Evolutionary conservation across 306 rosid genomes (phyloP).

Genomic region (Cucumis melo): DNA sequence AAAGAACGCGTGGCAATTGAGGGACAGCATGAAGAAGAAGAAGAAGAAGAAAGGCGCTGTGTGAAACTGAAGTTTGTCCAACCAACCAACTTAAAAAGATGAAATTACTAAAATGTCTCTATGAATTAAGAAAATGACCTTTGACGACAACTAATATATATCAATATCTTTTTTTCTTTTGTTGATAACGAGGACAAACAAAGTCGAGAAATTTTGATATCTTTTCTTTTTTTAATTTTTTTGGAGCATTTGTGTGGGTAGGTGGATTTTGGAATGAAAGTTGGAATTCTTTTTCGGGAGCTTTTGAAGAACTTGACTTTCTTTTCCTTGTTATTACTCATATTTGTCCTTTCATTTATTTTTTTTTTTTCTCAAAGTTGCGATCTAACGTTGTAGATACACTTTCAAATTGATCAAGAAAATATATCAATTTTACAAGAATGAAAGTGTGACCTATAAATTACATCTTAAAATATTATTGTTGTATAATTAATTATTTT

Average conservation of each 20-base stretch:
- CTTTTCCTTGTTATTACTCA: too few relatives aligned
- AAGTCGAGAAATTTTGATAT: not conserved
- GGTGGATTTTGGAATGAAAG: not conserved
- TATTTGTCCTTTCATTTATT: too few relatives aligned
- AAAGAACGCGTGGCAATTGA: constrained; percentile 8
- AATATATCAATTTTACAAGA: too few relatives aligned
- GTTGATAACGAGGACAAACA: not conserved
- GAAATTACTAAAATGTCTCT: not conserved
- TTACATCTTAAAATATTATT: too few relatives aligned
- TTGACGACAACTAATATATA: not conserved
- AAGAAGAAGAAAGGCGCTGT: not conserved
- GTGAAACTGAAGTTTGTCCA: not conserved
- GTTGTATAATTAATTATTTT: too few relatives aligned
- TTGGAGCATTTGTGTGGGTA: not conserved
- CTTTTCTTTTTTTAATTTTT: not conserved
- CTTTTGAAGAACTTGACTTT: too few relatives aligned
- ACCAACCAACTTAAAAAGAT: not conserved
- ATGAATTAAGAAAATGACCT: not conserved
- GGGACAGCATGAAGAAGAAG: not conserved
- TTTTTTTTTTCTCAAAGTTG: too few relatives aligned
- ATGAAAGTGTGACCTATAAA: too few relatives aligned
- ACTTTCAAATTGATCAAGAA: too few relatives aligned
- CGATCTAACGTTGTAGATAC: too few relatives aligned
- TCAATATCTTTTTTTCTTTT: too few relatives aligned
- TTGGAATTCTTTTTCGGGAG: not conserved